Base-by-base conservation (phyloP, 2,329 filamentous ascomycete species). In the Ophiostoma triangulosporum region DNA sequence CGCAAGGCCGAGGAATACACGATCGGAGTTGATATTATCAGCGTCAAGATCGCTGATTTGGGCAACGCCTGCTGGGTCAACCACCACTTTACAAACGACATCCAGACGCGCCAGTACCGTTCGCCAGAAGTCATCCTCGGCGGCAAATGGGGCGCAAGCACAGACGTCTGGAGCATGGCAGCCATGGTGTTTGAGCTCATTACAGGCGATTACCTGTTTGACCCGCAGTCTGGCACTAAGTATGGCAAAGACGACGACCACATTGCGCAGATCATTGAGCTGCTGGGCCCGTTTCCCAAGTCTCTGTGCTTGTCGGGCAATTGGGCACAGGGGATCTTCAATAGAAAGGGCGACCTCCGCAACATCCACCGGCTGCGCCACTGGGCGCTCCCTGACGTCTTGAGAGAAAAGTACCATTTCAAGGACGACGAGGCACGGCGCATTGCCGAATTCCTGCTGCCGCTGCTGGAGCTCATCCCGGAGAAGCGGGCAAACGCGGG, bases 231-330 rank as follows among this genome's bases (percentile, higher is more conserved):
- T 1, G 93, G 93, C 58, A 97, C 91, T 40, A 97, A 97, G 70
- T 98, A 98, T 68, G 93, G 93, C 65, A 98, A 98, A 71, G 93
- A 98, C 65, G 93, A 98, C 71, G 93, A 98, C 65, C 93, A 98
- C 70, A 96, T 98, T 60, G 93, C 93, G 9, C 93, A 98, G 66
- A 97, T 98, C 63, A 97, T 98, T 66, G 93, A 98, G 69, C 77
- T 98, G 5, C 81, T 98, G 17, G 93, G 93, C 8, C 83, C 86
- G 1, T 97, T 97, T 65, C 91, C 93, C 52, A 94, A 95, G 67
- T 86, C 87, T 4, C 77, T 97, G 50, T 96, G 88, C 68, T 78
- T 95, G 53, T 85, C 86, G 1, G 93, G 93, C 51, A 96, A 96
- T 70, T 97, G 93, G 93, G 90, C 85, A 14, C 91, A 96, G 68